Evolutionary conservation across 164 flowering plant genomes (phyloP).

Genomic region (Kalanchoe fedtschenkoi): DNA sequence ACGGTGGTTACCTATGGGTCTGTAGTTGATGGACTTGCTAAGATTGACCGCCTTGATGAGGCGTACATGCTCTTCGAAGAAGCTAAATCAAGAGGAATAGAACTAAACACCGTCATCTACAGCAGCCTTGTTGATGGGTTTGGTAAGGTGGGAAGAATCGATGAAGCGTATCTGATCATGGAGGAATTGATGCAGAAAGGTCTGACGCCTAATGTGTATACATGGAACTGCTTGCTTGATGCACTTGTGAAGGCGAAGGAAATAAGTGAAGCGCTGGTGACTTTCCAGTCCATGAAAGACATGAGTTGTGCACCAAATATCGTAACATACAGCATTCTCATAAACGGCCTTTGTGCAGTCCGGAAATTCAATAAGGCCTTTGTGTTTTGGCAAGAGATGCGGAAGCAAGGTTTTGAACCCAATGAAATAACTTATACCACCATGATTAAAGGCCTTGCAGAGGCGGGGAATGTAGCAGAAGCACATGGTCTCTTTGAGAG

Average conservation of each 20-base stretch:
- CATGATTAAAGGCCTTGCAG: constrained; percentile 85
- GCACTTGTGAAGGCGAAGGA: constrained; percentile 81
- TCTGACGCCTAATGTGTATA: constrained; percentile 63
- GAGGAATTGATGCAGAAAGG: constrained; percentile 88
- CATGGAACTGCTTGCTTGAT: constrained; percentile 91
- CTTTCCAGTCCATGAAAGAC: constrained; percentile 81
- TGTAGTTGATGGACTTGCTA: constrained; percentile 84
- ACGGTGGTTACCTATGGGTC: constrained; percentile 90
- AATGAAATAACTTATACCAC: constrained; percentile 62
- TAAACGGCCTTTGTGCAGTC: constrained; percentile 72
- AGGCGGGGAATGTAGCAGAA: constrained; percentile 64
- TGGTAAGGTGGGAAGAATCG: constrained; percentile 88
- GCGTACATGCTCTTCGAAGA: constrained; percentile 97
- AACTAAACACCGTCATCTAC: constrained; percentile 58
- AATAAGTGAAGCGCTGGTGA: constrained; percentile 75
- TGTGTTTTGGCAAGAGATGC: constrained; percentile 95
- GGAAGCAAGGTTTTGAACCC: constrained; percentile 57
- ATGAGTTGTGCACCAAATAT: constrained; percentile 56
- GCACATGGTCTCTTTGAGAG: constrained; percentile 57
- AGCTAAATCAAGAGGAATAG: constrained; percentile 65
- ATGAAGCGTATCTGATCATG: constrained; percentile 85
- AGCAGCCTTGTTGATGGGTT: constrained; percentile 90
- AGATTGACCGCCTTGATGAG: constrained; percentile 91
- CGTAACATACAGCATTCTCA: constrained; percentile 65
- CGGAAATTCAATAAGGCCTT: constrained; percentile 89